Base-by-base conservation (phyloP, 345 rosid species). In the Linum tenue region DNA sequence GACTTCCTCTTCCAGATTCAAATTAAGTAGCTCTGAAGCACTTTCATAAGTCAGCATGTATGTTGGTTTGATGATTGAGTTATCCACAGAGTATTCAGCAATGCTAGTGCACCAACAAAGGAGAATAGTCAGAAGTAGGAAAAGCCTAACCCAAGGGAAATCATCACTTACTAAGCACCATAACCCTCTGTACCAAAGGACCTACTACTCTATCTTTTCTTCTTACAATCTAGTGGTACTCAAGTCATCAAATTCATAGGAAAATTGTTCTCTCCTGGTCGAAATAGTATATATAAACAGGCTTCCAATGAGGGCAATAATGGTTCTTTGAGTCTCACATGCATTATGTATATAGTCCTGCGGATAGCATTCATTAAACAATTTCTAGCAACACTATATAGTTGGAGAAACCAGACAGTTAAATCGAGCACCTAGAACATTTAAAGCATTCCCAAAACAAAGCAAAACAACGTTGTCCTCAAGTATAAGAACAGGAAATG, bases 31-130 rank as follows among this genome's bases (percentile, higher is more conserved):
- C 80, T 92, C 98, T 17, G 88, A 69, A 39, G 98, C 98, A 82
- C 98, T 92, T 73, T 90, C 96, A 58, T 92, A 90, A 8, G 98
- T 92, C 84, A 92, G 83, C 97, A 92, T 90, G 76, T 92, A 92
- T 42, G 98, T 90, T 63, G 98, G 97, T 69, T 80, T 88, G 62
- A 92, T 83, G 68, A 84, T 71, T 10, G 98, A 85, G 78, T 85
- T 92, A 59, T 78, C 79, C 64, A 92, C 90, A 4, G 90, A 76
- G 75, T 80, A 88, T 72, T 92, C 97, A 77, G 87, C 90, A 81
- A 92, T 88, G 77, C 98, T 92, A 74, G 69, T 59, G 40, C 59
- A 72, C 58, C 67, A 70, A 76, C 14, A 72, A 8, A 53, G 15
- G 65, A 31, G 57, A 61, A 57, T 17, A 57, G 37, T 17, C 5